phyloP scores from a whole-genome alignment of 495 filamentous ascomycete genomes.

The Talaromyces proteolyticus region DNA sequence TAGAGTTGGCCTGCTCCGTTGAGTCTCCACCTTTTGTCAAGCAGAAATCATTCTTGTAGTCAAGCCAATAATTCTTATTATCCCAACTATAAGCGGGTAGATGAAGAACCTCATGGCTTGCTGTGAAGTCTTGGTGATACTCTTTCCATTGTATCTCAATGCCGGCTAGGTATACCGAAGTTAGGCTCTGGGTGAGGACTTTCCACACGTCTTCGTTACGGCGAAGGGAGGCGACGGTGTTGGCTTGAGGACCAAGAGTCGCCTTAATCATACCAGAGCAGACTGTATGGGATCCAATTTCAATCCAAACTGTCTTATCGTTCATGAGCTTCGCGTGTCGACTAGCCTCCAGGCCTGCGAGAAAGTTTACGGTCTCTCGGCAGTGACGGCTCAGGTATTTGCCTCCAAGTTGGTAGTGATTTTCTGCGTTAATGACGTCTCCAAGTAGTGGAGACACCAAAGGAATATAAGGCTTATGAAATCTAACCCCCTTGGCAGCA shows the following conservation, averaged over 20 bases:
- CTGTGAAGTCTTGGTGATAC: conserved; percentile 65
- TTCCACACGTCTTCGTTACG: conserved; percentile 56
- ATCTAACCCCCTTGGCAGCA: conserved; percentile 51
- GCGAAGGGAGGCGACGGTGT: conserved; percentile 54
- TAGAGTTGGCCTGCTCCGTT: conserved; percentile 13
- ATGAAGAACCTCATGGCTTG: conserved; percentile 53
- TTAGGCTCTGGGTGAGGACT: conserved; percentile 53
- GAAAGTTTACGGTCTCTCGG: conserved; percentile 70
- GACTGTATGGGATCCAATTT: conserved; percentile 66
- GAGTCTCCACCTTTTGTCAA: conserved; percentile 34
- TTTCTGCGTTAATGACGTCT: conserved; percentile 46
- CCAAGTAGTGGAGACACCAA: conserved; percentile 66
- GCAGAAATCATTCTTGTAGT: conserved; percentile 58
- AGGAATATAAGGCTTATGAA: conserved; percentile 56
- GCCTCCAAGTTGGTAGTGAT: conserved; percentile 44
- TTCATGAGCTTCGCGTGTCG: conserved; percentile 34
- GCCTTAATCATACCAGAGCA: conserved; percentile 65
- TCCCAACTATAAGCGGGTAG: conserved; percentile 76
- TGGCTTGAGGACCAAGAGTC: conserved; percentile 51
- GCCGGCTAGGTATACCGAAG: conserved; percentile 57
- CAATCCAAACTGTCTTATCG: conserved; percentile 46
- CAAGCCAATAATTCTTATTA: conserved; percentile 77
- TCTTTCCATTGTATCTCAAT: conserved; percentile 71
- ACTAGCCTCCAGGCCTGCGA: conserved; percentile 54
- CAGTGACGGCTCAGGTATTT: conserved; percentile 62